Evolutionary conservation across 306 rosid genomes (phyloP), one percentile per base, ranked within the genome.

Genomic region (Luffa acutangula): DNA sequence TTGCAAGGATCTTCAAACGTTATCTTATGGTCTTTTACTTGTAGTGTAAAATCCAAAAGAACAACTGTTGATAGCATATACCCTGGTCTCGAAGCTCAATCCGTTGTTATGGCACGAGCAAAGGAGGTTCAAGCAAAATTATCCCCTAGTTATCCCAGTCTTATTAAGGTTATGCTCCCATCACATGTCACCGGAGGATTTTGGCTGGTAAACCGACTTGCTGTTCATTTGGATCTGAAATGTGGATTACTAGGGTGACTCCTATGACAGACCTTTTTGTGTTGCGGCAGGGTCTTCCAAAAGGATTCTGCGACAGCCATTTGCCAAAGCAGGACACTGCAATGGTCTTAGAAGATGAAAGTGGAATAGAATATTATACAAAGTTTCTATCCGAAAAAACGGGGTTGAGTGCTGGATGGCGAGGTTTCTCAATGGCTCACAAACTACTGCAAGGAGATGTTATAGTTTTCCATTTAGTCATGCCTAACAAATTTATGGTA

Each of bases 401-500:
- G 4, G 76, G 78, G 51, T 25, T 84, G 56, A 76, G 79, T 62
- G 86, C 77, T 52, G 86, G 84, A 21, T 80, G 84, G 82, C 42
- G 58, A 84, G 53, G 78, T 6, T 80, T 80, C 76, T 77, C 58
- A 43, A 51, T 52, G 12, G 70, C 76, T 6, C 62, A 82, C 65
- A 49, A 53, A 46, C 52, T 83, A 33, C 48, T 51, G 21, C 77
- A 15, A 52, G 82, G 85, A 33, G 71, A 83, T 54, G 70, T 79
- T 37, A 4, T 73, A 79, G 70, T 83, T 57, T 83, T 83, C 76
- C 71, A 42, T 52, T 62, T 83, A 49, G 77, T 82, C 70, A 18
- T n/a, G 59, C 82, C 85, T 42, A 63, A 54, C 76, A 83, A 72
- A 25, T 72, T 83, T 42, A 73, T 70, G 82, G 85, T 83, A 79